Evolutionary conservation across 179 eudicot species (phyloP).

Genomic region (Heliamphora pulchella): DNA sequence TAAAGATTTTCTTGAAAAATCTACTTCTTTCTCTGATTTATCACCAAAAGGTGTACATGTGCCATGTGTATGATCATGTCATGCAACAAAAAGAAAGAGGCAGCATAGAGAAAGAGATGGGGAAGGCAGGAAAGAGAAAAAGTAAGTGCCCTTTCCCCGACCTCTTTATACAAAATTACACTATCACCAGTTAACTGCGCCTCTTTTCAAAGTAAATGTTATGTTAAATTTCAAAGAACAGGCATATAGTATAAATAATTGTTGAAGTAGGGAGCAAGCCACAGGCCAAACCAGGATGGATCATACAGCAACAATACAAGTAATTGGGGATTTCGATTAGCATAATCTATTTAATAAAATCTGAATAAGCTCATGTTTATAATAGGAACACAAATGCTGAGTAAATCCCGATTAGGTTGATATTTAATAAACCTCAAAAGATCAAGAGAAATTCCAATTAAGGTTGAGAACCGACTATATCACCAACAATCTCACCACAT

Average conservation of each 20-base stretch:
- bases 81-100: neutral
- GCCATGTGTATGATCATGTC: conserved; percentile 8
- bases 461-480: conserved; percentile 5
- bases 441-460: neutral
- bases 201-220: neutral
- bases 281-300: neutral
- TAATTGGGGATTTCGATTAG: neutral
- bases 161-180: neutral
- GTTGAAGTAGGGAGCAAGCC: neutral
- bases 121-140: neutral
- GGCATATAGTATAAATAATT: too few species aligned
- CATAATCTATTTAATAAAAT: neutral
- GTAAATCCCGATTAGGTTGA: neutral
- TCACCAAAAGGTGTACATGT: neutral
- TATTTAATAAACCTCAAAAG: neutral
- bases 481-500: neutral
- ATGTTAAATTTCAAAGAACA: neutral
- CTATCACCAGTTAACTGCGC: neutral
- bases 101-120: neutral
- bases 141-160: neutral
- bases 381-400: neutral
- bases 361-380: conserved; percentile 1
- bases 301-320: neutral
- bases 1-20: conserved; percentile 8
- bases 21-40: neutral